Conservation (phyloP, 1,139 yeast species). For the Blastobotrys petasosporus region DNA sequence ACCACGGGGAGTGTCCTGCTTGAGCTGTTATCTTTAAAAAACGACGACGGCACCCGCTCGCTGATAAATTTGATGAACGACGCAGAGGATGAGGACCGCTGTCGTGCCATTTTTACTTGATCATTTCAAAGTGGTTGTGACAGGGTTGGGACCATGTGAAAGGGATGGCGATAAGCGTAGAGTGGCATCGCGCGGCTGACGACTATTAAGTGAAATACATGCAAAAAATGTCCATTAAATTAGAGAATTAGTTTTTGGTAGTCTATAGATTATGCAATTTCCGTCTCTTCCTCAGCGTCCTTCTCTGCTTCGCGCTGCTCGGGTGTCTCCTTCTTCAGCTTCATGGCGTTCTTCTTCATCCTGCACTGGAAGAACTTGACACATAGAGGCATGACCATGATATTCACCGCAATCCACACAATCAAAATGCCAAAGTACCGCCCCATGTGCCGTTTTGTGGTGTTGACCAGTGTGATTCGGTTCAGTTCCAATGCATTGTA, state of each 20-base stretch:
- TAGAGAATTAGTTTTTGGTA: no score
- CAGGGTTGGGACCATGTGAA: no score
- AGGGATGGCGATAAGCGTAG: no score
- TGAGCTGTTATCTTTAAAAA: neutral
- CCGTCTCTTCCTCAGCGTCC: no score
- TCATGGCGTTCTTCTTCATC: constrained; percentile 2
- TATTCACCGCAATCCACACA: constrained; percentile 53
- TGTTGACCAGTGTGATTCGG: constrained; percentile 52
- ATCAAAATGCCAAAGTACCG: constrained; percentile 51
- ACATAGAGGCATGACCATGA: constrained; percentile 42
- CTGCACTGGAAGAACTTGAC: constrained; percentile 25
- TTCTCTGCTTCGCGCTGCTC: no score
- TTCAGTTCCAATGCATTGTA: constrained; percentile 51
- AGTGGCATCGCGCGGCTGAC: no score
- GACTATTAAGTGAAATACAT: no score
- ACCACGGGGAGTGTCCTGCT: neutral
- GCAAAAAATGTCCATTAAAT: no score
- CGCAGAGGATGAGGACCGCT: constrained; percentile 5
- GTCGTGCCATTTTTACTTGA: neutral
- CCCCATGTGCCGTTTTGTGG: constrained; percentile 53
- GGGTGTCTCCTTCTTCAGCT: no score
- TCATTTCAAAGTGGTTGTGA: no score
- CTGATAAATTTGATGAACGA: constrained; percentile 2
- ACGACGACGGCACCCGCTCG: constrained; percentile 7
- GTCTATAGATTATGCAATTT: no score